Evolutionary conservation across 2,329 filamentous ascomycete species (phyloP).

Genomic region (Aspergillus ibericus): DNA sequence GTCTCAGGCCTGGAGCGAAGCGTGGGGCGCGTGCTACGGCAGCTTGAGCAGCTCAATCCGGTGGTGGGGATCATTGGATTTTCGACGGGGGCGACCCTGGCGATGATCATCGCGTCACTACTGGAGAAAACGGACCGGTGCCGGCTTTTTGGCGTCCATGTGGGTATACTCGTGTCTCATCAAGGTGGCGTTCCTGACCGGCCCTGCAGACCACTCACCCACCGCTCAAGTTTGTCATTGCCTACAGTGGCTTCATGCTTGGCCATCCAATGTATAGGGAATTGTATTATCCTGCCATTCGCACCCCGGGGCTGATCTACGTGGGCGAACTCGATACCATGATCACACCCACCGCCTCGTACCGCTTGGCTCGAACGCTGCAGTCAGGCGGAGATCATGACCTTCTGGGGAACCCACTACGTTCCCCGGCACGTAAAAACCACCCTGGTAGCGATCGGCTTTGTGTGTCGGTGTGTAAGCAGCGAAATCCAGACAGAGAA

Average conservation of each 20-base stretch:
- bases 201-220: conserved; percentile 1
- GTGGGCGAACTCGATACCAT: background rate
- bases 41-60: background rate
- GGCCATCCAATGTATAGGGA: background rate
- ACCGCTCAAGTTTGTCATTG: conserved; percentile 1
- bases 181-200: background rate
- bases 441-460: background rate
- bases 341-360: background rate
- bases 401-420: background rate
- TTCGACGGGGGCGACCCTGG: conserved; percentile 3
- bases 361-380: background rate
- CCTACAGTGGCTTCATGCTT: conserved; percentile 2
- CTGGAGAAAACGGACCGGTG: background rate
- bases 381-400: background rate
- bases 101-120: background rate
- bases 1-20: background rate
- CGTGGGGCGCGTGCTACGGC: background rate
- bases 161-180: background rate
- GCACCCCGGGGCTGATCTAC: background rate
- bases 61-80: conserved; percentile 3
- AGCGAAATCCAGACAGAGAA: background rate
- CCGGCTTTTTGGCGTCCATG: background rate
- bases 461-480: background rate
- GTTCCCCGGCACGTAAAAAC: background rate
- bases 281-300: background rate